phyloP scores from a whole-genome alignment of 768 basidiomycete genomes.

The Lentinula detonsa region DNA sequence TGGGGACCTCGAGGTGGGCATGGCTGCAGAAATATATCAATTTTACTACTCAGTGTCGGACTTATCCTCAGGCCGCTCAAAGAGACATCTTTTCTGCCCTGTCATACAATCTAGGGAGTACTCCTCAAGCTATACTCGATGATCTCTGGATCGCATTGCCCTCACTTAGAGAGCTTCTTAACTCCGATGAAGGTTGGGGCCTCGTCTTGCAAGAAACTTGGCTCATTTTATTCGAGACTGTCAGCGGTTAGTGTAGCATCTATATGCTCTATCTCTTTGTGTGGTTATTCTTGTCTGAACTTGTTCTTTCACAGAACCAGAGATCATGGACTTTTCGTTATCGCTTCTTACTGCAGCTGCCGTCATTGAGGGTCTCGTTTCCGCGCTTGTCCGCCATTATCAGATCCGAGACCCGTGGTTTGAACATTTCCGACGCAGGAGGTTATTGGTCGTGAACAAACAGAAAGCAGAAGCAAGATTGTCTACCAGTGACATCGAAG shows the following conservation, averaged over 20 bases:
- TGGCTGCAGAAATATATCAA: not conserved
- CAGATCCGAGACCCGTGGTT: slow-evolving; percentile 24
- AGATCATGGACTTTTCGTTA: slow-evolving; percentile 45
- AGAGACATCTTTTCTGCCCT: slow-evolving; percentile 47
- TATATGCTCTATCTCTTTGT: not conserved
- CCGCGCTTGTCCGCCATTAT: slow-evolving; percentile 30
- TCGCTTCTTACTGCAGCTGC: slow-evolving; percentile 50
- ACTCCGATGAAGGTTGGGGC: slow-evolving; percentile 34
- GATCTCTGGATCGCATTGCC: slow-evolving; percentile 56
- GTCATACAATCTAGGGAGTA: slow-evolving; percentile 41
- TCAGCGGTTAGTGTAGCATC: slow-evolving; percentile 27
- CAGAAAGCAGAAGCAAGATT: not conserved
- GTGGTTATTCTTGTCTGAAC: not conserved
- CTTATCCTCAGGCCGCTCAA: slow-evolving; percentile 40
- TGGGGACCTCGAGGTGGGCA: slow-evolving; percentile 48
- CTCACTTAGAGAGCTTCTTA: slow-evolving; percentile 37
- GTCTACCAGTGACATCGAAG: not conserved
- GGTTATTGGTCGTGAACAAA: not conserved
- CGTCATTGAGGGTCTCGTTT: slow-evolving; percentile 37
- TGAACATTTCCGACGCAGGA: not conserved
- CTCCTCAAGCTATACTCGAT: slow-evolving; percentile 50
- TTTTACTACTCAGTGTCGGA: not conserved
- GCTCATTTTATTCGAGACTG: slow-evolving; percentile 38
- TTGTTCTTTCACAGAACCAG: slow-evolving; percentile 33
- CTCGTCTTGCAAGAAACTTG: slow-evolving; percentile 40